Conservation (phyloP, 1,139 yeast genomes). For the Hyphopichia buzzinii region DNA sequence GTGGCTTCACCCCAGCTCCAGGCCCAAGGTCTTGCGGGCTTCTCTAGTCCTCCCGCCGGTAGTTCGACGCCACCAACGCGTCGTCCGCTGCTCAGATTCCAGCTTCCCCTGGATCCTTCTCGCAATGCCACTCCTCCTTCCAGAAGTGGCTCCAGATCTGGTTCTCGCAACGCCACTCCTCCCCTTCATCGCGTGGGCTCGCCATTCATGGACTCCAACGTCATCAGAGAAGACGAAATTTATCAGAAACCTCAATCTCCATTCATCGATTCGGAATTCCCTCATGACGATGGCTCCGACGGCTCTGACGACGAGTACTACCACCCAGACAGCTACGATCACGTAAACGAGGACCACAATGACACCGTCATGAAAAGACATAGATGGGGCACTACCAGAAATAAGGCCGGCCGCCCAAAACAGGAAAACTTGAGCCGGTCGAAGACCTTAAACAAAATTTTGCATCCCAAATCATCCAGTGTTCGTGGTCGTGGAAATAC, state of each 20-base stretch:
- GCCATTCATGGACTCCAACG: conserved; percentile 25
- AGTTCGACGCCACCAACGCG: conserved; percentile 7
- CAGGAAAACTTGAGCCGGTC: conserved; percentile 44
- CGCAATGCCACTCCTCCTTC: conserved; percentile 1
- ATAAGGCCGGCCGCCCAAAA: conserved; percentile 67
- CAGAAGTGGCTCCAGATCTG: neutral
- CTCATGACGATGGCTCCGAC: conserved; percentile 12
- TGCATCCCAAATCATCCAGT: conserved; percentile 14
- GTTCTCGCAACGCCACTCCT: conserved; percentile 1
- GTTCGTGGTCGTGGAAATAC: neutral
- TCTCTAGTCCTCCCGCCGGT: no score
- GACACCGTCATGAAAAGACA: conserved; percentile 59
- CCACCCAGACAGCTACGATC: conserved; percentile 9
- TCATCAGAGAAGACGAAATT: conserved; percentile 21
- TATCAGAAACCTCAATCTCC: conserved; percentile 21
- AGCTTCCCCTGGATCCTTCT: conserved; percentile 16
- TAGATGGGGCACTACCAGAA: conserved; percentile 90
- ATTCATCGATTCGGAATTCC: conserved; percentile 11
- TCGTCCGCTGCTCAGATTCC: conserved; percentile 25
- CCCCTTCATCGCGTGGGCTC: conserved; percentile 9
- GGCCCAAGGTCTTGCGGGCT: neutral
- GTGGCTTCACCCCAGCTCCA: conserved; percentile 1
- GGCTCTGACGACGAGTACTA: conserved; percentile 10
- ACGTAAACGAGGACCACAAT: conserved; percentile 5
- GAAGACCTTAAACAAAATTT: conserved; percentile 41